phyloP scores from a whole-genome alignment of 148 eudicot species.

The Heliamphora exappendiculata region DNA sequence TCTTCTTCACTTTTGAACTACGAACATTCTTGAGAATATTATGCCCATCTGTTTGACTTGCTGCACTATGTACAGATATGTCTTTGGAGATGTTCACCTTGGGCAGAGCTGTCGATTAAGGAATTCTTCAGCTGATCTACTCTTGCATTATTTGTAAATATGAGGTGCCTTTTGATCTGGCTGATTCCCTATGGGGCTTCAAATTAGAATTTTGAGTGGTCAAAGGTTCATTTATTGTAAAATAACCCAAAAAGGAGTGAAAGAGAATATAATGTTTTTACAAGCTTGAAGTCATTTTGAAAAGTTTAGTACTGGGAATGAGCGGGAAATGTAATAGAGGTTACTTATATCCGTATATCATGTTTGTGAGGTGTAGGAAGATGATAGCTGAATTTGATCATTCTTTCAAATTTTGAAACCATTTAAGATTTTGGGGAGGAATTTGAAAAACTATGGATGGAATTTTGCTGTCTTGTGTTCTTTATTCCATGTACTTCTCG shows the following conservation, averaged over 20 bases:
- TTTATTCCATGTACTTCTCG: background rate
- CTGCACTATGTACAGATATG: conserved; percentile 47
- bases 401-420: background rate
- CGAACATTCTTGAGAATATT: conserved; percentile 1
- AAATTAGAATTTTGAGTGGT: background rate
- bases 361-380: background rate
- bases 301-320: too few relatives aligned
- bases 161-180: conserved; percentile 8
- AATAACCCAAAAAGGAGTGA: background rate
- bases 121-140: conserved; percentile 66
- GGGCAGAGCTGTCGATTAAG: conserved; percentile 94
- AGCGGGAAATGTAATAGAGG: background rate
- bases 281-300: background rate
- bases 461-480: background rate
- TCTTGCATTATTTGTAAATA: conserved; percentile 51
- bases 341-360: background rate
- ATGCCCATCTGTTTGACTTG: background rate
- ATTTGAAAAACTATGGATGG: background rate
- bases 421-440: background rate
- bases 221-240: background rate
- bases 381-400: background rate
- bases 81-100: conserved; percentile 92
- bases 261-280: background rate
- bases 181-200: background rate
- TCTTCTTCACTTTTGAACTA: conserved; percentile 8